A percentile compares a stretch with the other conserved stretches of the same genome.
These are phyloP conservation scores for Backusella tarrabulga DNA, from an alignment of 192 early-diverging fungal genomes.

Conservation along the genomic window DNA sequence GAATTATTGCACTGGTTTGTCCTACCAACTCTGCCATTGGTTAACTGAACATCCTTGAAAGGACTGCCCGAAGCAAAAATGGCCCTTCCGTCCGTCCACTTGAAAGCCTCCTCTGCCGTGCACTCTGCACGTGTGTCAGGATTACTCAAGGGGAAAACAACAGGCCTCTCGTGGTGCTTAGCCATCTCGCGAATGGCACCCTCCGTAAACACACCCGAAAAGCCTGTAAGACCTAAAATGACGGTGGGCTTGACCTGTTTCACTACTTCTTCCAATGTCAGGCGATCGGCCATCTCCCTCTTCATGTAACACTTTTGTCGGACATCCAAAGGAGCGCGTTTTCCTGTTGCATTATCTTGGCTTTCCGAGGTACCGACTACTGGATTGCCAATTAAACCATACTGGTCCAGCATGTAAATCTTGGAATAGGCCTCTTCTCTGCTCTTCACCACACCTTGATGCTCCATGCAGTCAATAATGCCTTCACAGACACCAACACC, in stretches of 20 bases:
- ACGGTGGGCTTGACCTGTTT: constrained; percentile 42
- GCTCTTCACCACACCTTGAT: constrained; percentile 8
- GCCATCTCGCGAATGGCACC: constrained; percentile 60
- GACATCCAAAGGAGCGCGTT: constrained; percentile 33
- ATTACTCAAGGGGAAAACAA: constrained; percentile 93
- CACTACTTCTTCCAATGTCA: constrained; percentile 41
- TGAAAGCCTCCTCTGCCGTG: constrained; percentile 91
- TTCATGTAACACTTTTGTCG: constrained; percentile 41
- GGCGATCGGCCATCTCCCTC: constrained; percentile 39
- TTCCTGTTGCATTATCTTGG: constrained; percentile 16
- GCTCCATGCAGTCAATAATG: constrained; percentile 20
- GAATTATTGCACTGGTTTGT: constrained; percentile 96
- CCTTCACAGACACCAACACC: constrained; percentile 55
- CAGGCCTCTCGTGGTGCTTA: constrained; percentile 69
- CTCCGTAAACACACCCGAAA: constrained; percentile 42
- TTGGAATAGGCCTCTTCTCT: constrained; percentile 43
- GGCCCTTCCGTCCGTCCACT: constrained; percentile 76
- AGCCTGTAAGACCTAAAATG: constrained; percentile 38
- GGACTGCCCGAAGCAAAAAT: constrained; percentile 96
- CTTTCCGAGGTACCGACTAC: neutral
- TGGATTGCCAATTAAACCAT: constrained; percentile 41
- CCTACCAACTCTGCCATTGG: constrained; percentile 52
- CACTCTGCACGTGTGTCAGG: constrained; percentile 90
- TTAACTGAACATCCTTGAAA: constrained; percentile 76
- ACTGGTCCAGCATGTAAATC: constrained; percentile 47